Percentiles rank a stretch among this genome's conserved stretches.
Evolutionary conservation across 176 grass and related monocot species (phyloP).

Genomic region (Ampelocalamus luodianensis): DNA sequence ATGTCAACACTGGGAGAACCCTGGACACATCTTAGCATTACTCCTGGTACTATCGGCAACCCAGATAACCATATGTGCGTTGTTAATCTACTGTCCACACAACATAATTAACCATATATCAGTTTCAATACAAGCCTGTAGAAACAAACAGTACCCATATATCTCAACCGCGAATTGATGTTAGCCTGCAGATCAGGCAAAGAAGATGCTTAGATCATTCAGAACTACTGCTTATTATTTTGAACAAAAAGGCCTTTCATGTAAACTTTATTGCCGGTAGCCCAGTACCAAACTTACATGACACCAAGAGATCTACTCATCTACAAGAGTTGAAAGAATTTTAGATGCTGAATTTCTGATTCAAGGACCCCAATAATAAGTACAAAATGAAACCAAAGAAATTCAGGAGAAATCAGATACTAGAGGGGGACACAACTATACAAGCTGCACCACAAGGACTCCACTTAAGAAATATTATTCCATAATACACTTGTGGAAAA

Average conservation of each 20-base stretch:
- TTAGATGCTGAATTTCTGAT: background rate
- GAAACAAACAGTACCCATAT: background rate
- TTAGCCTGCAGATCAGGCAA: background rate
- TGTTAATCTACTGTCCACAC: background rate
- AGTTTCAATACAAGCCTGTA: too few species aligned
- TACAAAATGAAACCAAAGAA: background rate
- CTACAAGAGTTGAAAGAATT: background rate
- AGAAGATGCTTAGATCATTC: background rate
- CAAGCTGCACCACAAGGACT: constrained; percentile 50
- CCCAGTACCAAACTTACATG: background rate
- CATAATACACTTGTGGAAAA: constrained; percentile 46
- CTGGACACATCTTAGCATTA: background rate
- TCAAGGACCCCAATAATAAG: background rate
- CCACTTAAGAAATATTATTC: constrained; percentile 44
- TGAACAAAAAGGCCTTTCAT: background rate
- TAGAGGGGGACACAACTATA: background rate
- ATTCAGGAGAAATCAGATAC: too few species aligned
- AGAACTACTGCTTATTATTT: background rate
- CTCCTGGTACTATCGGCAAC: background rate
- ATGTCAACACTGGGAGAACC: background rate
- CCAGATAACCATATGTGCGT: background rate
- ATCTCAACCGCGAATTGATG: background rate
- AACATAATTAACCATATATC: background rate
- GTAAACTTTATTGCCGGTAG: background rate
- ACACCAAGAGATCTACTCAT: background rate